Evolutionary conservation across 495 filamentous ascomycete genomes (phyloP).

Genomic region (Hyaloscypha variabilis): DNA sequence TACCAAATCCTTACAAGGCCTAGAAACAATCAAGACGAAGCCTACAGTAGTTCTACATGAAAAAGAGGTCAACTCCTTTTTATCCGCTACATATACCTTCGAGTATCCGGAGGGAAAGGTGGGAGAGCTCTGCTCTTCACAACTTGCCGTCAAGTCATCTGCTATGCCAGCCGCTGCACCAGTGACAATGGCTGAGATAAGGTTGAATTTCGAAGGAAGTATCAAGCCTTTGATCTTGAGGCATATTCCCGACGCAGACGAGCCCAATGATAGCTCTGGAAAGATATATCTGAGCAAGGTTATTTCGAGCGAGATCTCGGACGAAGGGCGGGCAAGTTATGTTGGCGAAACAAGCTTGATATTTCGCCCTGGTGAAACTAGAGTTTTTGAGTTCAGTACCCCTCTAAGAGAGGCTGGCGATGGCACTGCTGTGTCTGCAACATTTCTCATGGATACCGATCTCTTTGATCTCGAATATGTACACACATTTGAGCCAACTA

Average conservation of each 20-base stretch:
- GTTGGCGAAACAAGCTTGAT: slow-evolving; percentile 66
- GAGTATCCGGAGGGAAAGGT: slow-evolving; percentile 76
- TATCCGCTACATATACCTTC: slow-evolving; percentile 76
- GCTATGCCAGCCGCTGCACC: slow-evolving; percentile 65
- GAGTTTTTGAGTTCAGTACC: slow-evolving; percentile 70
- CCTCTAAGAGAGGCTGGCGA: slow-evolving; percentile 82
- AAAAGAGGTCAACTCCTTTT: slow-evolving; percentile 69
- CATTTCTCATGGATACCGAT: slow-evolving; percentile 61
- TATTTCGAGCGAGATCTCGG: slow-evolving; percentile 28
- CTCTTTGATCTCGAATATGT: slow-evolving; percentile 70
- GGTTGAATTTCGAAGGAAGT: slow-evolving; percentile 69
- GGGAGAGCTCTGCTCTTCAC: slow-evolving; percentile 72
- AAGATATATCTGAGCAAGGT: slow-evolving; percentile 27
- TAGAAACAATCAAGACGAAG: slow-evolving; percentile 54
- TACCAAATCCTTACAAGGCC: slow-evolving; percentile 63
- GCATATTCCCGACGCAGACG: slow-evolving; percentile 30
- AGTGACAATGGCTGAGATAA: slow-evolving; percentile 64
- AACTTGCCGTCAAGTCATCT: slow-evolving; percentile 72
- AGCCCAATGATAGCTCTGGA: not conserved
- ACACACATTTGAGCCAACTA: slow-evolving; percentile 50
- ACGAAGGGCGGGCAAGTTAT: slow-evolving; percentile 33
- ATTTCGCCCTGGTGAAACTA: slow-evolving; percentile 67
- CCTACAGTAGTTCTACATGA: slow-evolving; percentile 66
- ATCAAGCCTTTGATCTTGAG: slow-evolving; percentile 59
- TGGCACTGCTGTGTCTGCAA: slow-evolving; percentile 64